phyloP scores from a whole-genome alignment of 192 early-diverging fungal species.

The Coemansia aciculifera region DNA sequence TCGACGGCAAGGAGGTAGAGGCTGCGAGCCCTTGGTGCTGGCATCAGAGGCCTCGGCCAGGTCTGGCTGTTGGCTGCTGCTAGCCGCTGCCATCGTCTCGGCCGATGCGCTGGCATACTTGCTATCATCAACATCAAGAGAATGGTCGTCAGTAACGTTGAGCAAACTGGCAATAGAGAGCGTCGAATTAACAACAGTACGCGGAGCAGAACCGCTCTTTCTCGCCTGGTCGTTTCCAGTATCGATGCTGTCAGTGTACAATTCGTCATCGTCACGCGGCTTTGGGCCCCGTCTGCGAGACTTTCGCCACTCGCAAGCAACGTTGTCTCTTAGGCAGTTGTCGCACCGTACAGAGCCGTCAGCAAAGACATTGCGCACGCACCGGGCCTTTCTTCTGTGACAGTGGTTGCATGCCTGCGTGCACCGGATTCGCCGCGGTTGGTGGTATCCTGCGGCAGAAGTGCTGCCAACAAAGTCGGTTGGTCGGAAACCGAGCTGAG shows the following conservation, averaged over 20 bases:
- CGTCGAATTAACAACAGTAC: neutral
- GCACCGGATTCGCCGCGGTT: constrained; percentile 27
- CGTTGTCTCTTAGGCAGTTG: constrained; percentile 38
- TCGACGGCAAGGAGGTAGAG: constrained; percentile 8
- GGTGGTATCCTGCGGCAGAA: neutral
- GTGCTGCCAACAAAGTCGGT: neutral
- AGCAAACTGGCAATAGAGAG: constrained; percentile 30
- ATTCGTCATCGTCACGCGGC: constrained; percentile 4
- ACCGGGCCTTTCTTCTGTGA: constrained; percentile 42
- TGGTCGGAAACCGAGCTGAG: neutral
- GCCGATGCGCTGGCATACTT: neutral
- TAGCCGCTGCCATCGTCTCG: neutral
- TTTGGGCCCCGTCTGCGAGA: constrained; percentile 38
- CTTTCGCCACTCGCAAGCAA: constrained; percentile 32
- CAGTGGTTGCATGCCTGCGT: constrained; percentile 46
- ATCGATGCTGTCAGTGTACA: neutral
- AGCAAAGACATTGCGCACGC: constrained; percentile 35
- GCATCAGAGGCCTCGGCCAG: neutral
- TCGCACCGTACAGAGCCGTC: constrained; percentile 37
- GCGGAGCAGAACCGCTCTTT: neutral
- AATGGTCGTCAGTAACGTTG: constrained; percentile 15
- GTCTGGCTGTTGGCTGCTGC: neutral
- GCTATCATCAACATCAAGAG: neutral
- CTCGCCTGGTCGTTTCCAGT: neutral
- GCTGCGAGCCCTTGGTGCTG: neutral